Conservation (phyloP, 352 stramenopile species). For the Globisporangium okanoganense region DNA sequence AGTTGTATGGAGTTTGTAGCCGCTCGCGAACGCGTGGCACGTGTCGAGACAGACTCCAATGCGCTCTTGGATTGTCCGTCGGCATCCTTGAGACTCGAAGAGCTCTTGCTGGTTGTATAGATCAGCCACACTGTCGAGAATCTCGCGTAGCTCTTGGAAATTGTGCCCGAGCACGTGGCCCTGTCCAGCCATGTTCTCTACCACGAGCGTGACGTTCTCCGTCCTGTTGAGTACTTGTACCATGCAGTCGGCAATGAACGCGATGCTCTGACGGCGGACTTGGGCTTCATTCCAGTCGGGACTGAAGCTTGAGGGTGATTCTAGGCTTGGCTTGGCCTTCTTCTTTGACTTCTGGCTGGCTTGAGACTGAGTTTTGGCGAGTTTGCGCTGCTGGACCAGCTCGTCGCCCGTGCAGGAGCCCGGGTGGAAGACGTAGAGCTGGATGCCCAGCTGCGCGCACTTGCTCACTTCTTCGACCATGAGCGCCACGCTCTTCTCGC, state of each 20-base stretch:
- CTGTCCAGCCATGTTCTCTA: conserved; percentile 47
- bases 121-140: conserved; percentile 22
- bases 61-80: not conserved
- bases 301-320: not conserved
- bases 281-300: not conserved
- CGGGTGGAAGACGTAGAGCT: conserved; percentile 42
- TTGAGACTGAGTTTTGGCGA: not conserved
- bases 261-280: conserved; percentile 15
- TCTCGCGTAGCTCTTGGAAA: conserved; percentile 32
- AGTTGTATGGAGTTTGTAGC: conserved; percentile 18
- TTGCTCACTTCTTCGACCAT: conserved; percentile 40
- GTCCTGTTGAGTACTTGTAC: conserved; percentile 24
- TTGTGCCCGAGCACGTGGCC: conserved; percentile 30
- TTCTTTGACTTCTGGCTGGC: conserved; percentile 3
- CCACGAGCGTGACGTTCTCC: conserved; percentile 24
- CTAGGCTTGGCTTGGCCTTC: not conserved
- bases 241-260: conserved; percentile 30
- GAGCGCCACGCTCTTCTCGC: conserved; percentile 30
- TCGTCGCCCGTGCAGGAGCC: conserved; percentile 24
- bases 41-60: conserved; percentile 45
- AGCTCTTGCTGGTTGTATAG: not conserved
- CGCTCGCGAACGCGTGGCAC: conserved; percentile 39
- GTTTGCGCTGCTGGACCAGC: conserved; percentile 9
- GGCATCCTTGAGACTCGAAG: not conserved
- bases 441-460: conserved; percentile 34